phyloP scores from a whole-genome alignment of 495 filamentous ascomycete genomes.

The Podospora conica region DNA sequence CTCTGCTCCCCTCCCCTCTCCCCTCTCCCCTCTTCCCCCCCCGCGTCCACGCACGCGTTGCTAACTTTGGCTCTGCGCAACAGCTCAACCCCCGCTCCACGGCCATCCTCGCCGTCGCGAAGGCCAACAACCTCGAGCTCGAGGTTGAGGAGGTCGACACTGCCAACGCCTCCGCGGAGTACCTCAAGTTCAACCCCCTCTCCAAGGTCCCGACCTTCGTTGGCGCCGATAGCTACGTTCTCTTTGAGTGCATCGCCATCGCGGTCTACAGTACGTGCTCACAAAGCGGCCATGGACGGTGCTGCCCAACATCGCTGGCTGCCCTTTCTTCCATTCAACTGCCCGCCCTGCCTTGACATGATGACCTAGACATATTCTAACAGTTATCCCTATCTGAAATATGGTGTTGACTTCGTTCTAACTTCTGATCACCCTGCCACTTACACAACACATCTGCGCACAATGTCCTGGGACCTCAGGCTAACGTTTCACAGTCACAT shows the following conservation, averaged over 20 bases:
- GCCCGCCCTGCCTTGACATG: constrained; percentile 40
- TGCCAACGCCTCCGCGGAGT: constrained; percentile 58
- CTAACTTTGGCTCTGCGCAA: constrained; percentile 26
- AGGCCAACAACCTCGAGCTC: constrained; percentile 88
- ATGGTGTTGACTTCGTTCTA: constrained; percentile 66
- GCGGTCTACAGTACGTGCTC: constrained; percentile 86
- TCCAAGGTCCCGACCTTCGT: constrained; percentile 90
- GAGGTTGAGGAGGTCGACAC: constrained; percentile 70
- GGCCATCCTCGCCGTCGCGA: constrained; percentile 81
- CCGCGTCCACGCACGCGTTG: constrained; percentile 8
- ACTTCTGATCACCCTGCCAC: constrained; percentile 46
- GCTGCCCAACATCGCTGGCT: constrained; percentile 20
- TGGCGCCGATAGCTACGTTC: constrained; percentile 82
- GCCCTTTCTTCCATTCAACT: neutral
- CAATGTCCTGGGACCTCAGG: constrained; percentile 21
- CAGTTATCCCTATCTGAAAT: constrained; percentile 99
- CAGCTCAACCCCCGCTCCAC: constrained; percentile 88
- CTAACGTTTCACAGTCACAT: constrained; percentile 67
- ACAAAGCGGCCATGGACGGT: constrained; percentile 1
- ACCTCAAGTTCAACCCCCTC: constrained; percentile 77
- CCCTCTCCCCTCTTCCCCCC: neutral
- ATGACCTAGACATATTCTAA: constrained; percentile 69
- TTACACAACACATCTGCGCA: constrained; percentile 11
- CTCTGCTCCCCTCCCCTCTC: constrained; percentile 2
- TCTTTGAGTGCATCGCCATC: constrained; percentile 89